A percentile compares a stretch with the other conserved stretches of the same genome.
phyloP scores from a whole-genome alignment of 2,329 filamentous ascomycete genomes.

The Epichloe gansuensis region DNA sequence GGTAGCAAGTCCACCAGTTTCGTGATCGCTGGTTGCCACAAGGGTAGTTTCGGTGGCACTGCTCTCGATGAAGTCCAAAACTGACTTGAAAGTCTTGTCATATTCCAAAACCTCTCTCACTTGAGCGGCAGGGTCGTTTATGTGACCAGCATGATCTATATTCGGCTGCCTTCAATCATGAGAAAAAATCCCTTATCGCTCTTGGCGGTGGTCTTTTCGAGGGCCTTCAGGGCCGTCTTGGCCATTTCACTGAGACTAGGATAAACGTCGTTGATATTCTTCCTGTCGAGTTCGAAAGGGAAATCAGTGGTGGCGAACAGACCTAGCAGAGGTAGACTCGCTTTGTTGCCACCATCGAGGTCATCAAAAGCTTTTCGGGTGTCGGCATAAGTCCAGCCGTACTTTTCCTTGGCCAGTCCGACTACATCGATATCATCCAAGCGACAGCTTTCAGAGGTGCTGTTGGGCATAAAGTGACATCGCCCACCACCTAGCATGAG shows the following conservation, averaged over 20 bases:
- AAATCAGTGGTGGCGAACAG: constrained; percentile 75
- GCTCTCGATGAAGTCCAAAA: constrained; percentile 71
- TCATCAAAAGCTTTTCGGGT: constrained; percentile 63
- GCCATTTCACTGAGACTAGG: constrained; percentile 90
- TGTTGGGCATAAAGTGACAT: constrained; percentile 85
- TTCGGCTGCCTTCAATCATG: constrained; percentile 94
- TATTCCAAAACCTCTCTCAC: constrained; percentile 92
- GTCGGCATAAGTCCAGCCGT: constrained; percentile 68
- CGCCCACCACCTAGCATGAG: constrained; percentile 85
- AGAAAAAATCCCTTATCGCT: constrained; percentile 92
- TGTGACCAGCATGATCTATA: constrained; percentile 89
- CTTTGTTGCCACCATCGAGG: constrained; percentile 51
- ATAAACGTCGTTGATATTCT: constrained; percentile 64
- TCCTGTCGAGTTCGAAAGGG: constrained; percentile 86
- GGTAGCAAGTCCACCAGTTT: constrained; percentile 78
- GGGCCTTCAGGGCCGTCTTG: constrained; percentile 61
- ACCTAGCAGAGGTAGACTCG: constrained; percentile 70
- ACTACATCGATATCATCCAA: constrained; percentile 65
- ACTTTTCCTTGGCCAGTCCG: constrained; percentile 56
- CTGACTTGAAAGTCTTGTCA: constrained; percentile 70
- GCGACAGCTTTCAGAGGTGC: constrained; percentile 68
- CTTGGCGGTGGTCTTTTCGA: constrained; percentile 69
- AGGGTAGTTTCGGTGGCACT: constrained; percentile 65
- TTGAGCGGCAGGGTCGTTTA: constrained; percentile 72
- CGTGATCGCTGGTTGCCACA: constrained; percentile 87